phyloP scores from a whole-genome alignment of 495 filamentous ascomycete genomes.

The Sporormia fimetaria region DNA sequence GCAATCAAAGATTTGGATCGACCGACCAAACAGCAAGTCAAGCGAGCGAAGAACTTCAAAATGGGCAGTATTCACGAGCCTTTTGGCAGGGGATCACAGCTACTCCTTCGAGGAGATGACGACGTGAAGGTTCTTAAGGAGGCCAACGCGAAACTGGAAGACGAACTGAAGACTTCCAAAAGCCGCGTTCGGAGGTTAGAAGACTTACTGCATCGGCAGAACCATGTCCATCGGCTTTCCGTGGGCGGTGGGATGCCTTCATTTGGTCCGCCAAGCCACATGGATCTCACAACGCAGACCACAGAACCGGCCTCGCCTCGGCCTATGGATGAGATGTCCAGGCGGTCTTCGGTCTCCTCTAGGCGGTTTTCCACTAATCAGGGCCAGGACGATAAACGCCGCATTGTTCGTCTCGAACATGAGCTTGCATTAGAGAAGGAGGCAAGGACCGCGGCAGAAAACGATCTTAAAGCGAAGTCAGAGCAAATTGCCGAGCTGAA shows the following conservation, averaged over 20 bases:
- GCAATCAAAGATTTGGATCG: constrained; percentile 51
- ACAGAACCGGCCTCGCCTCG: constrained; percentile 25
- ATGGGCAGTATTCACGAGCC: constrained; percentile 89
- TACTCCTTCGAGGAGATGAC: constrained; percentile 68
- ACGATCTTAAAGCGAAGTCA: constrained; percentile 44
- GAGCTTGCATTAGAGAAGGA: constrained; percentile 55
- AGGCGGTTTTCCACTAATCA: constrained; percentile 58
- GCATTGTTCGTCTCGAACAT: constrained; percentile 68
- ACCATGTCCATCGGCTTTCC: constrained; percentile 56
- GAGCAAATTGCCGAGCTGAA: constrained; percentile 56
- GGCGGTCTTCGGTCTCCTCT: constrained; percentile 54
- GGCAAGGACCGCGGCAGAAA: constrained; percentile 42
- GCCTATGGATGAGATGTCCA: constrained; percentile 43
- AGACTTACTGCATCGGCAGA: constrained; percentile 83
- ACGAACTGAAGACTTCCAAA: constrained; percentile 73
- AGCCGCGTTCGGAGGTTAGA: constrained; percentile 86
- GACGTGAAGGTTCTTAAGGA: constrained; percentile 59
- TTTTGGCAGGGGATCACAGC: constrained; percentile 64
- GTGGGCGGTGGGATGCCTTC: constrained; percentile 52
- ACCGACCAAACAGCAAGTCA: constrained; percentile 65
- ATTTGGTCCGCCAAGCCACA: constrained; percentile 24
- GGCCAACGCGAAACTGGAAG: constrained; percentile 69
- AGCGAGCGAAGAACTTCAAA: constrained; percentile 84
- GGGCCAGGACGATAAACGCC: constrained; percentile 50
- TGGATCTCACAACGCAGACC: constrained; percentile 38